Percentiles rank a stretch among this genome's conserved stretches.
These are phyloP conservation scores for Fusarium mangiferae DNA, from an alignment of 2,329 filamentous ascomycete genomes.

Conservation along the genomic window DNA sequence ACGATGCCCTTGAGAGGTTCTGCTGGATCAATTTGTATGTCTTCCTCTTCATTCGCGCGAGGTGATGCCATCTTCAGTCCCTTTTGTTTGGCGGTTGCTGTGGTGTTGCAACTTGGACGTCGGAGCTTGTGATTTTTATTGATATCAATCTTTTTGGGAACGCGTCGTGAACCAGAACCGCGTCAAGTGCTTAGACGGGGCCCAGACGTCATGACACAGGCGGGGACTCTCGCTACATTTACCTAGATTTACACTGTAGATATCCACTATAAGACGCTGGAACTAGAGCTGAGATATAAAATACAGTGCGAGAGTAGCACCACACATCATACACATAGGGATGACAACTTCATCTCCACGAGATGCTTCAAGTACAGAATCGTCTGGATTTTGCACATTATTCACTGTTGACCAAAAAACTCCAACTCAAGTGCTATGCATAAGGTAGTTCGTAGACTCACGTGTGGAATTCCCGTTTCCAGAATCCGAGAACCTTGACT, in stretches of 20 bases:
- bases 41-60: slow-evolving; percentile 40
- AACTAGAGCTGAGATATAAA: neutral
- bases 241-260: slow-evolving; percentile 8
- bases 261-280: neutral
- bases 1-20: slow-evolving; percentile 76
- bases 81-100: slow-evolving; percentile 13
- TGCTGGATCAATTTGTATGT: slow-evolving; percentile 62
- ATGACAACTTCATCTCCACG: neutral
- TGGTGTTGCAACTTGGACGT: slow-evolving; percentile 24
- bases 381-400: neutral
- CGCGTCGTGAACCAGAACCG: slow-evolving; percentile 40
- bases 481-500: neutral
- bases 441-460: neutral
- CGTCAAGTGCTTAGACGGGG: slow-evolving; percentile 36
- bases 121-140: slow-evolving; percentile 30
- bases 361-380: neutral
- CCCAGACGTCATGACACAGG: slow-evolving; percentile 31
- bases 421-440: neutral
- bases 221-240: neutral
- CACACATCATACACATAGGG: too few species aligned
- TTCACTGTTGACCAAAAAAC: too few species aligned
- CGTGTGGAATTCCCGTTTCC: neutral
- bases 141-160: slow-evolving; percentile 32
- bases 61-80: slow-evolving; percentile 45
- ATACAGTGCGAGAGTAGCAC: neutral